Percentiles rank a stretch among this genome's conserved stretches.
These are phyloP conservation scores for Suillus brevipes DNA, from an alignment of 768 basidiomycete genomes.

Conservation along the genomic window DNA sequence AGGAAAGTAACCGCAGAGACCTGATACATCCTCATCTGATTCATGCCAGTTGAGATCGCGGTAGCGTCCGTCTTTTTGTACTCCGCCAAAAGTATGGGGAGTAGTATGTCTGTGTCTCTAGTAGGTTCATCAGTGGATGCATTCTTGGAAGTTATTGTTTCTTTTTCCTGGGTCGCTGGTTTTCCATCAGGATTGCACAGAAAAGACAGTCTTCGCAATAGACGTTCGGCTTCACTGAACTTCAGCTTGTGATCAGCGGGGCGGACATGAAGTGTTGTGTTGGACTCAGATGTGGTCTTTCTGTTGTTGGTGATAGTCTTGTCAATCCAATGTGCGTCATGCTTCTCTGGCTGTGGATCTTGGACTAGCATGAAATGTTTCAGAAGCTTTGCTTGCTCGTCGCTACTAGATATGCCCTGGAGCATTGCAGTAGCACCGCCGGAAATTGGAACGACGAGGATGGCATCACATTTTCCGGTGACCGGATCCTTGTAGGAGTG, in stretches of 20 bases:
- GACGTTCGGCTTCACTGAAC: too few relatives aligned
- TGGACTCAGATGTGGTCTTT: too few relatives aligned
- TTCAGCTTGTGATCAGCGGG: too few relatives aligned
- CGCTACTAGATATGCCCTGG: neutral
- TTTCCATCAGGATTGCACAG: neutral
- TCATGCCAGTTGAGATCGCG: neutral
- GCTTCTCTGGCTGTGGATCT: too few relatives aligned
- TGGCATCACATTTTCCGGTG: neutral
- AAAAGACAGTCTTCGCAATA: too few relatives aligned
- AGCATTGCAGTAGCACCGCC: neutral
- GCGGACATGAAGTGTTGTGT: too few relatives aligned
- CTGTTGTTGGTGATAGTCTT: too few relatives aligned
- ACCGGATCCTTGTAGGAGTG: neutral
- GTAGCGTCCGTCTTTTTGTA: neutral
- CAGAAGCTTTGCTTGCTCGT: neutral
- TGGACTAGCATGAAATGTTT: neutral
- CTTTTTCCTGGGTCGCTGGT: neutral
- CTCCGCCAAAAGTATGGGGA: too few relatives aligned
- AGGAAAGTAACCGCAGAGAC: slow-evolving; percentile 2
- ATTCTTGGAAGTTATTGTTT: neutral
- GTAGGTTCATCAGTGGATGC: too few relatives aligned
- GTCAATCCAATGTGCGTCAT: too few relatives aligned
- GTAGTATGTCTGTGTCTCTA: neutral
- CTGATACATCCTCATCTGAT: neutral
- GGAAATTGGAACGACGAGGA: neutral